Percentiles rank a stretch among this genome's conserved stretches.
Evolutionary conservation across 2,329 filamentous ascomycete species (phyloP).

Genomic region (Trichoderma breve): DNA sequence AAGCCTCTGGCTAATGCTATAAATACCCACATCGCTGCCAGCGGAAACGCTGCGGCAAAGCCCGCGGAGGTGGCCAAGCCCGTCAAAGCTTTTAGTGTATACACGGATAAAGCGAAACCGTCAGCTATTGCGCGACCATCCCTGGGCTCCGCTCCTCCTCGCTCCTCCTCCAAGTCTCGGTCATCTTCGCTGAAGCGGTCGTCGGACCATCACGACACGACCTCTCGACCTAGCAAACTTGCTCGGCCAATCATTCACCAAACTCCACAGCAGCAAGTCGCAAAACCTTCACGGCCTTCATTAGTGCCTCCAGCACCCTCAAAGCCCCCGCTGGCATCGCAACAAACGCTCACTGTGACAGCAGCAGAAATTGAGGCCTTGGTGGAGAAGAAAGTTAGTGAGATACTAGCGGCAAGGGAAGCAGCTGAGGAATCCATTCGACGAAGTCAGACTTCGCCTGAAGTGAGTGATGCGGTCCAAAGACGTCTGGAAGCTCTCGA

Average conservation of each 20-base stretch:
- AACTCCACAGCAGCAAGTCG: constrained; percentile 21
- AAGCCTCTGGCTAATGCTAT: constrained; percentile 72
- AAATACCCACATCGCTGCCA: constrained; percentile 73
- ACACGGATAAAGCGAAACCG: constrained; percentile 67
- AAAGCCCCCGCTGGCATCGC: constrained; percentile 27
- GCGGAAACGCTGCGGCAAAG: constrained; percentile 49
- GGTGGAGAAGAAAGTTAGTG: constrained; percentile 86
- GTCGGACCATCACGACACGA: constrained; percentile 42
- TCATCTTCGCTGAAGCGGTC: constrained; percentile 42
- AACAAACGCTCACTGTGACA: constrained; percentile 51
- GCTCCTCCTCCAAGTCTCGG: constrained; percentile 35
- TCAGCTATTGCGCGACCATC: constrained; percentile 34
- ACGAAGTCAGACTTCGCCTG: constrained; percentile 36
- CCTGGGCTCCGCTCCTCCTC: constrained; percentile 36
- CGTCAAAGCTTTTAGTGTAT: constrained; percentile 82
- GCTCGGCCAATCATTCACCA: constrained; percentile 34
- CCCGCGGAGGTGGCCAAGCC: constrained; percentile 57
- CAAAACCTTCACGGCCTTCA: background rate
- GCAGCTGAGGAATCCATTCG: constrained; percentile 46
- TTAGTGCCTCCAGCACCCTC: background rate
- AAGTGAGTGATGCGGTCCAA: constrained; percentile 75
- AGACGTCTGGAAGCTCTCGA: constrained; percentile 80
- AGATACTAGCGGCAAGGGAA: constrained; percentile 74
- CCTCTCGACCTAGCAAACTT: constrained; percentile 49
- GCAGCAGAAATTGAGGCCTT: constrained; percentile 82